These are phyloP conservation scores for Saccharum spontaneum DNA, from an alignment of 176 grass and related monocot genomes.

Conservation along the genomic window DNA sequence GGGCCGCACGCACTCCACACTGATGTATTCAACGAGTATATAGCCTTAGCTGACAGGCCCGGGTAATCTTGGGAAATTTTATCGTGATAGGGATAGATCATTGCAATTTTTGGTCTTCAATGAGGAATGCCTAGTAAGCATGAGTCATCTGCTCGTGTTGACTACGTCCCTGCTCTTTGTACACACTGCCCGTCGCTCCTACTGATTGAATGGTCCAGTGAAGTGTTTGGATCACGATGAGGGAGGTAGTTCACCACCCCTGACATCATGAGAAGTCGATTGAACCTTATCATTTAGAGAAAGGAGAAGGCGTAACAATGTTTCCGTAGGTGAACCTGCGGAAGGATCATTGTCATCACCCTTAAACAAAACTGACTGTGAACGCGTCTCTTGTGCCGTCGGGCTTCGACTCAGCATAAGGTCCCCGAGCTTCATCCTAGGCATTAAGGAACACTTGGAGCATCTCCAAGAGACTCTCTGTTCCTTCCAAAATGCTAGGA, in stretches of 20 bases:
- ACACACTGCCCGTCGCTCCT: neutral
- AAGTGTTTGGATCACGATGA: conserved; percentile 14
- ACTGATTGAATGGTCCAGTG: conserved; percentile 9
- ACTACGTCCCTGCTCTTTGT: neutral
- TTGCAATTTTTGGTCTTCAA: conserved; percentile 95
- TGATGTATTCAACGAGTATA: conserved; percentile 84
- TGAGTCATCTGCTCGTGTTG: conserved; percentile 30
- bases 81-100: conserved; percentile 91
- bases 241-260: neutral
- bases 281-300: conserved; percentile 60
- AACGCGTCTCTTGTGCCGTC: too few species aligned
- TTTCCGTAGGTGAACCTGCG: conserved; percentile 55
- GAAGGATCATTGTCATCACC: conserved; percentile 44
- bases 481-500: too few species aligned
- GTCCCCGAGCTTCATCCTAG: too few species aligned
- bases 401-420: too few species aligned
- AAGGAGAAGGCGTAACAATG: conserved; percentile 74
- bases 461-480: too few species aligned
- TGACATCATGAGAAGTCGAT: neutral
- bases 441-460: too few species aligned
- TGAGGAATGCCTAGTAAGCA: conserved; percentile 83
- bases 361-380: neutral
- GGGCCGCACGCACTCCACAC: conserved; percentile 55
- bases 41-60: conserved; percentile 65
- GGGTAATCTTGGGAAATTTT: conserved; percentile 86